These are phyloP conservation scores for Cicer pinnatifidum DNA, from an alignment of 306 rosid species.

Conservation along the genomic window DNA sequence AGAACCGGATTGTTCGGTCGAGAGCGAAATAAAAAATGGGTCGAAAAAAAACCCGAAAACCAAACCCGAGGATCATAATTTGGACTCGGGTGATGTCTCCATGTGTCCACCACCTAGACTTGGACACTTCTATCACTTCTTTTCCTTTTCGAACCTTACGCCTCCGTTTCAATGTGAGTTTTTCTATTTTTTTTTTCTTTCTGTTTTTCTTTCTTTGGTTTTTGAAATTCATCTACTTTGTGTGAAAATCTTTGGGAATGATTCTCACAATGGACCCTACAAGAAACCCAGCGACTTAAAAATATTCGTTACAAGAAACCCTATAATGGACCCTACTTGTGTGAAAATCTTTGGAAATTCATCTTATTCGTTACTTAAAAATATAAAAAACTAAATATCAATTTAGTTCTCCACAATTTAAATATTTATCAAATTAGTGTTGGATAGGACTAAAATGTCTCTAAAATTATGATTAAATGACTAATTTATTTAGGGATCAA, in stretches of 20 bases:
- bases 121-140: conserved; percentile 90
- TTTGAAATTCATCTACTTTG: neutral
- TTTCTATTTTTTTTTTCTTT: neutral
- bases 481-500: no score
- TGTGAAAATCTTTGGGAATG: neutral
- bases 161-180: conserved; percentile 86
- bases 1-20: conserved; percentile 44
- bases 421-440: no score
- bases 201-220: neutral
- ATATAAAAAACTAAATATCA: no score
- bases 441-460: no score
- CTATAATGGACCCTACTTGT: no score
- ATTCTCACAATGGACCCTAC: neutral
- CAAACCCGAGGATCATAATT: conserved; percentile 44
- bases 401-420: no score
- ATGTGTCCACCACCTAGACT: conserved; percentile 86
- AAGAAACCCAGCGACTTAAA: no score
- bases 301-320: no score
- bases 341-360: no score
- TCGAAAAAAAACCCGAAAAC: conserved; percentile 40
- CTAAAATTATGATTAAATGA: no score
- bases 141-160: conserved; percentile 82
- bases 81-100: conserved; percentile 57
- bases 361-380: no score
- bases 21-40: conserved; percentile 49